Evolutionary conservation across 495 filamentous ascomycete species (phyloP).

Genomic region (Acidiella bohemica): DNA sequence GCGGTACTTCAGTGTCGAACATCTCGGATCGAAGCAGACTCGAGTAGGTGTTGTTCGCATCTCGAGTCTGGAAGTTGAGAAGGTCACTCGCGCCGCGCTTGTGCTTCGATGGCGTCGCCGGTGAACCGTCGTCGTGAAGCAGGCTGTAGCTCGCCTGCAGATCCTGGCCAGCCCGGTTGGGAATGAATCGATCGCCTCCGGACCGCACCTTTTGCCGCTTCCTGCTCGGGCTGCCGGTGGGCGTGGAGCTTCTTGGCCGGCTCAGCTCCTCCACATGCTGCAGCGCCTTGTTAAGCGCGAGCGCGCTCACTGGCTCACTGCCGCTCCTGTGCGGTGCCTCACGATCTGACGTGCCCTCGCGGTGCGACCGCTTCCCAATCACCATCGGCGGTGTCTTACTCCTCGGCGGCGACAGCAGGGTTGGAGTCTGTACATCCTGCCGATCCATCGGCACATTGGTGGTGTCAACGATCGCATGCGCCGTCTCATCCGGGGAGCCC

Average conservation of each 20-base stretch:
- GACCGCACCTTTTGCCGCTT: conserved; percentile 71
- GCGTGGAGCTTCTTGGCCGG: conserved; percentile 50
- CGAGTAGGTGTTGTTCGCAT: conserved; percentile 81
- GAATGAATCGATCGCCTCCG: conserved; percentile 77
- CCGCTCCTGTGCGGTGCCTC: conserved; percentile 25
- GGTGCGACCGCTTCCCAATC: conserved; percentile 29
- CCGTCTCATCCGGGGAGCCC: neutral
- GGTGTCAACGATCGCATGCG: neutral
- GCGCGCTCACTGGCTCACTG: conserved; percentile 47
- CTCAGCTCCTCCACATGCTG: conserved; percentile 51
- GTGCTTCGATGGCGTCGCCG: conserved; percentile 71
- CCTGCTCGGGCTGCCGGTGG: conserved; percentile 64
- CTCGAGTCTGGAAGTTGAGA: conserved; percentile 87
- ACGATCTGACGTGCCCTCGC: conserved; percentile 20
- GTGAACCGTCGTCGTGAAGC: conserved; percentile 76
- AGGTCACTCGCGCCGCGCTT: conserved; percentile 81
- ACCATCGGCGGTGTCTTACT: conserved; percentile 34
- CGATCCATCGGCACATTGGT: neutral
- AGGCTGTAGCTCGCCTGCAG: conserved; percentile 81
- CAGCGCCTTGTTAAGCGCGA: conserved; percentile 48
- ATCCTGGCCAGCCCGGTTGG: conserved; percentile 85
- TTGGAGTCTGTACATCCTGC: conserved; percentile 18
- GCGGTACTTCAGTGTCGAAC: conserved; percentile 79
- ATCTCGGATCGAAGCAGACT: conserved; percentile 79
- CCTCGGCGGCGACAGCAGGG: conserved; percentile 31